Base-by-base conservation (phyloP, 768 basidiomycete genomes). In the Suillus brevipes region DNA sequence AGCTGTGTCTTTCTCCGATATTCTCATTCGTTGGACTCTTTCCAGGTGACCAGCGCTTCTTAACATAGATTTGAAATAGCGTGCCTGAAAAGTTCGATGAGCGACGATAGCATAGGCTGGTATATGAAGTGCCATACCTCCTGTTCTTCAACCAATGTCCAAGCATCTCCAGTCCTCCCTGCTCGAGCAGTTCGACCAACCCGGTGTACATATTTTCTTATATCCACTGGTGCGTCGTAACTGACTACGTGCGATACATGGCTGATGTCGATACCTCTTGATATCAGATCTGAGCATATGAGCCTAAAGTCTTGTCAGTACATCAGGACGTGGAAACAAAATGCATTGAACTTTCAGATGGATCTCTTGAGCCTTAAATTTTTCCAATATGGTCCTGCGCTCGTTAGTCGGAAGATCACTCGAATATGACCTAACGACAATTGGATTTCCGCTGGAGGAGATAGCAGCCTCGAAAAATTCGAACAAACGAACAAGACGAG, bases 171-270 rank as follows among this genome's bases (percentile, higher is more conserved):
- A 25, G 79, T 78, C 55, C 91, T 83, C 9, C 97, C 97, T 4
- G 97, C 97, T 60, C 97, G 85, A 3, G 97, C 97, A 6, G 97
- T 99, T 52, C 97, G 85, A 25, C 97, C 97, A 10, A 96, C 97
- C 61, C 97, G 90, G 76, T 99, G 97, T 13, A 99, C 93, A 72
- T 99, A 99, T 76, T 99, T 99, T 60, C 94, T 86, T 87, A 98
- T 95, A 75, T 99, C 97, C n/a, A 97, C 85, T 10, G 97, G 96
- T 2, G 87, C 89, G 74, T 99, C 97, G 75, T 99, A 99, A 72
- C 90, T 95, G 56, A 99, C 86, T 37, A 99, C 97, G 75, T 97
- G 92, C 3, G 89, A 86, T 40, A 99, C 94, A 68, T 94, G 88
- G 64, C 89, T 91, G 64, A 99, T 92, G 72, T 99, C 97, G 65